These are phyloP conservation scores for Neurospora sublineolata DNA, from an alignment of 495 filamentous ascomycete genomes.

Conservation along the genomic window DNA sequence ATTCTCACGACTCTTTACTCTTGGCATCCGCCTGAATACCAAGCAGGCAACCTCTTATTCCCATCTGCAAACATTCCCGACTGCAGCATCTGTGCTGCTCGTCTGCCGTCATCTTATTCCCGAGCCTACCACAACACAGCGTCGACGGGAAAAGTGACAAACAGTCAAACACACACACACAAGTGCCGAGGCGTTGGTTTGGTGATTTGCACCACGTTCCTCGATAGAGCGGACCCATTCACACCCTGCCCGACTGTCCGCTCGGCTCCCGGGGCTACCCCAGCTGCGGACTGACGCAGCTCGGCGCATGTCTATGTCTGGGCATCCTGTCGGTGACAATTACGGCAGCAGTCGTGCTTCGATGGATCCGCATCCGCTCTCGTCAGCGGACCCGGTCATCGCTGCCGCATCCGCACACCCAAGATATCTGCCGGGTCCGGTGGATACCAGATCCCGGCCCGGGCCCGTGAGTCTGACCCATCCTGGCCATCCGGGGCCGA, in stretches of 20 bases:
- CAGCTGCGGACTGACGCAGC: neutral
- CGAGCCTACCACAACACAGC: neutral
- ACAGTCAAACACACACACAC: neutral
- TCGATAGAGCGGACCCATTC: neutral
- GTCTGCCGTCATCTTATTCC: neutral
- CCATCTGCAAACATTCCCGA: neutral
- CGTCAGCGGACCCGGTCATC: neutral
- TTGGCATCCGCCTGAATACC: neutral
- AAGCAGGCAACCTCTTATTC: neutral
- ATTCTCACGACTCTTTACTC: neutral
- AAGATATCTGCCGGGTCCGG: neutral
- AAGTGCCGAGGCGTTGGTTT: neutral
- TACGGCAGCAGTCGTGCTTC: neutral
- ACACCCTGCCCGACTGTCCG: neutral
- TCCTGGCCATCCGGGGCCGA: conserved; percentile 1
- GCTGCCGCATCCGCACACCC: neutral
- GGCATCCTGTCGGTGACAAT: neutral
- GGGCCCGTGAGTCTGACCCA: neutral
- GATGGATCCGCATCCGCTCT: neutral
- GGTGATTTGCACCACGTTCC: neutral
- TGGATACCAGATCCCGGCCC: neutral
- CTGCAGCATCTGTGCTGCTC: neutral
- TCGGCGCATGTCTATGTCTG: neutral
- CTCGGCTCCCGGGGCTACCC: neutral
- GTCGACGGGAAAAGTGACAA: neutral